A percentile compares a stretch with the other conserved stretches of the same genome.
These are phyloP conservation scores for Aspergillus caelatus DNA, from an alignment of 2,329 filamentous ascomycete genomes.

Conservation along the genomic window DNA sequence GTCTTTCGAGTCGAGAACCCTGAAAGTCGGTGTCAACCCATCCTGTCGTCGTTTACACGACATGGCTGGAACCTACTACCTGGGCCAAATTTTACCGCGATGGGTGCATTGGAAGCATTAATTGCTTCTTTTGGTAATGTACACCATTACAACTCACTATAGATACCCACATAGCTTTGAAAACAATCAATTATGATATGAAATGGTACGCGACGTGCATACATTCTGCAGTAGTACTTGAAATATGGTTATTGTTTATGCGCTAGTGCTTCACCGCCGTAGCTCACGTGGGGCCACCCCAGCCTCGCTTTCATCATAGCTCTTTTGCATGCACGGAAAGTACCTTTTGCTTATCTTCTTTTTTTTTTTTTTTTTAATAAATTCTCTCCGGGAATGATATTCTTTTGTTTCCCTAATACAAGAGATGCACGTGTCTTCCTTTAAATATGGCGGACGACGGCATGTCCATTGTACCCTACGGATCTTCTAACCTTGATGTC, in stretches of 20 bases:
- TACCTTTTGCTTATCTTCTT: not conserved
- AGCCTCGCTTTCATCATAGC: slow-evolving; percentile 14
- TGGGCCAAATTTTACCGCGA: slow-evolving; percentile 7
- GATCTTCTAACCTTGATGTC: slow-evolving; percentile 46
- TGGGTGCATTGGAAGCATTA: slow-evolving; percentile 12
- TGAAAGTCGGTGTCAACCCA: slow-evolving; percentile 8
- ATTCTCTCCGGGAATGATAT: not conserved
- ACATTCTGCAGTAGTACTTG: not conserved
- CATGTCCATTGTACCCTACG: slow-evolving; percentile 49
- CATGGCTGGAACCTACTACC: slow-evolving; percentile 16
- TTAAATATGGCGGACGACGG: slow-evolving; percentile 39
- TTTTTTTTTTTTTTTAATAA: not conserved
- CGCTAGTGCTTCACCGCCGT: slow-evolving; percentile 21
- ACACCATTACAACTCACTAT: slow-evolving; percentile 12
- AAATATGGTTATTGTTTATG: not conserved
- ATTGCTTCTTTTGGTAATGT: slow-evolving; percentile 5
- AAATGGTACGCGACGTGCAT: not conserved
- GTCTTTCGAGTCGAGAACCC: slow-evolving; percentile 10
- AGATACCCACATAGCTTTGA: slow-evolving; percentile 25
- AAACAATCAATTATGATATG: slow-evolving; percentile 12
- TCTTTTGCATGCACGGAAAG: not conserved
- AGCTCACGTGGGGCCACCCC: slow-evolving; percentile 24
- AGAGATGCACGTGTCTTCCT: slow-evolving; percentile 18
- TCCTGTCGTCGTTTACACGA: slow-evolving; percentile 17
- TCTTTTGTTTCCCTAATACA: slow-evolving; percentile 11